Evolutionary conservation across 495 filamentous ascomycete genomes (phyloP), one percentile per base, ranked within the genome.

Genomic region (Penicillium coprophilum): DNA sequence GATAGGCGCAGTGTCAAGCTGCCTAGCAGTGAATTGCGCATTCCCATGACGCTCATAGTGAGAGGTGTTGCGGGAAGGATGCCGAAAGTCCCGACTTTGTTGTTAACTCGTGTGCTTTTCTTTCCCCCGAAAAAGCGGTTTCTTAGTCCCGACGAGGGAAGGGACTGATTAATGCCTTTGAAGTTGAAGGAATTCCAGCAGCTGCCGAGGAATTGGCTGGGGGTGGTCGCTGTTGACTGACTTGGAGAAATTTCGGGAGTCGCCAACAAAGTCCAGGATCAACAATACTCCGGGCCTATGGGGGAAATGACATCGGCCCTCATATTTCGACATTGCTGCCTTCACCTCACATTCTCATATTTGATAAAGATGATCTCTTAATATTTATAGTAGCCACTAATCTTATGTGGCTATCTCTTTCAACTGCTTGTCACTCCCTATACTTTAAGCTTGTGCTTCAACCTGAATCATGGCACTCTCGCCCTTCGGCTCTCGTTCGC

Each of bases 381-480:
- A 54, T 45, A 45, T 10, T 38, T 17, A 12, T 6, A 24, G 17
- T 32, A 7, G 40, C 43, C 52, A 46, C 41, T 21, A 0, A 34
- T 6, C 27, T 3, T 17, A 23, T 23, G 52, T 54, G 31, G 20
- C 45, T 55, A 2, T 41, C 10, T 47, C 44, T 47, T 44, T n/a
- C n/a, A 43, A 44, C 6, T 53, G 28, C 24, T 38, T 38, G 15
- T 20, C 17, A 7, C 6, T 31, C 15, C n/a, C 31, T 40, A 10
- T n/a, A 30, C n/a, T 41, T 58, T 31, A n/a, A n/a, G 31, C 20
- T 45, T 36, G 20, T 31, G 4, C 32, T 52, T 57, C 31, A 44
- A 39, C 41, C 32, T 31, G 46, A 43, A 57, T 7, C 30, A 80
- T 80, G 78, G 73, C 75, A 40, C 65, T 77, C 23, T 78, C 79